Base-by-base conservation (phyloP, 257 asterid genomes). In the Rehmannia glutinosa region DNA sequence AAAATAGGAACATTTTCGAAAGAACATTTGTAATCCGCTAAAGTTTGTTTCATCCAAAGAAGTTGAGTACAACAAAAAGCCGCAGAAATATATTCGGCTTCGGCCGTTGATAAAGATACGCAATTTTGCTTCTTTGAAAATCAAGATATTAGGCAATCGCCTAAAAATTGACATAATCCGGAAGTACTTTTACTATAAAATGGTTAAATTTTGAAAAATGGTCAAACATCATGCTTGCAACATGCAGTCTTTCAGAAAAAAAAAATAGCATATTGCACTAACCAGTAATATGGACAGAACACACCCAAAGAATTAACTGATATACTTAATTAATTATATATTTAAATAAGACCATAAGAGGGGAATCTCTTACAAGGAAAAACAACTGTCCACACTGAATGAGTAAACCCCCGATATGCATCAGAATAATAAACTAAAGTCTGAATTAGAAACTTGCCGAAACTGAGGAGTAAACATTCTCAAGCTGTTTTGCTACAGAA, bases 401-500 rank as follows among this genome's bases (percentile, higher is more conserved):
- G 19, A 7, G n/a, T 17, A 67, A 68, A 55, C 58, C 41, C 8
- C 41, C 23, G 55, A 64, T 39, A 23, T 33, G 59, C 57, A 69
- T 23, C 15, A 64, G 5, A 38, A 52, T 12, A 39, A 20, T 53
- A 68, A 68, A 50, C 46, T 12, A 57, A 8, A 72, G n/a, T 54
- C 50, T 20, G 60, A 66, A 64, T 70, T 41, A 19, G 64, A 52
- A 77, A 81, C 87, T 81, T 84, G 46, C 99, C 73, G 87, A 62
- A 67, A 91, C 64, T 47, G 93, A 83, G 60, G 90, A 71, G 80
- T 86, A 87, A 66, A 94, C 93, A 50, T 55, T 78, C 81, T 91
- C 96, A 9, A 94, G 96, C 80, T 84, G 85, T 74, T 82, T 88
- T 41, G 92, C 85, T n/a, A 94, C 96, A 67, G 80, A 72, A 36